phyloP scores from a whole-genome alignment of 371 early-diverging fungal genomes.

The Quaeritorhiza haematococci region DNA sequence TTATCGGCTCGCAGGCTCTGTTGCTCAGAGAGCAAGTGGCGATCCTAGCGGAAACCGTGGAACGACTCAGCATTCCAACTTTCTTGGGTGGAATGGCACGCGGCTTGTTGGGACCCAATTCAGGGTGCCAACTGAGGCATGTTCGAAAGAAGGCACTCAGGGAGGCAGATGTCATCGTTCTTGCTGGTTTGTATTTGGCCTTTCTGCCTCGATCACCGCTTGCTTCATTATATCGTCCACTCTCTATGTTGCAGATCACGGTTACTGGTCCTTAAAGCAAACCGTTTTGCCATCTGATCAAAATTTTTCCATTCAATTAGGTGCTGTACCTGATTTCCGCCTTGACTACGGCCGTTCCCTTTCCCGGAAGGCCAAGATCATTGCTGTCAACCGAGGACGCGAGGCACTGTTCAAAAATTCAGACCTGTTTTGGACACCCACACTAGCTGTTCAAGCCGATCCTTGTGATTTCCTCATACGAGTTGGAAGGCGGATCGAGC shows the following conservation, averaged over 20 bases:
- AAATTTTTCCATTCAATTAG: neutral
- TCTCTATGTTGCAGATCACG: too few species aligned
- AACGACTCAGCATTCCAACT: constrained; percentile 2
- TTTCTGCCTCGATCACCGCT: too few species aligned
- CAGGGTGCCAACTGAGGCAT: constrained; percentile 4
- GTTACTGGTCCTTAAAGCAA: neutral
- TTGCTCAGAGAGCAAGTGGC: neutral
- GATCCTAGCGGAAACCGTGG: constrained; percentile 1
- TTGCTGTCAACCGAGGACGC: constrained; percentile 2
- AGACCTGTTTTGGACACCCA: constrained; percentile 10
- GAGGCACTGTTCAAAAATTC: constrained; percentile 1
- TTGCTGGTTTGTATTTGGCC: too few species aligned
- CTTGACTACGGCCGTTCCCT: constrained; percentile 8
- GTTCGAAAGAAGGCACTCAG: constrained; percentile 7
- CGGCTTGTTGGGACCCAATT: constrained; percentile 2
- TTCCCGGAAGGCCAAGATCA: constrained; percentile 9
- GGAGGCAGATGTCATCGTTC: constrained; percentile 9
- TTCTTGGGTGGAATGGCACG: constrained; percentile 14
- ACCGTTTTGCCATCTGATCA: neutral
- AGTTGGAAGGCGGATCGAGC: neutral
- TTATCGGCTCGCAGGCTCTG: constrained; percentile 6
- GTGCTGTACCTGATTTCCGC: constrained; percentile 8
- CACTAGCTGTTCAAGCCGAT: constrained; percentile 3
- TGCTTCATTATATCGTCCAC: too few species aligned
- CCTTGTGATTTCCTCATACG: neutral